Percentiles rank a stretch among this genome's conserved stretches.
Evolutionary conservation across 1,284 basidiomycete species (phyloP).

Genomic region (Dichomitus squalens): DNA sequence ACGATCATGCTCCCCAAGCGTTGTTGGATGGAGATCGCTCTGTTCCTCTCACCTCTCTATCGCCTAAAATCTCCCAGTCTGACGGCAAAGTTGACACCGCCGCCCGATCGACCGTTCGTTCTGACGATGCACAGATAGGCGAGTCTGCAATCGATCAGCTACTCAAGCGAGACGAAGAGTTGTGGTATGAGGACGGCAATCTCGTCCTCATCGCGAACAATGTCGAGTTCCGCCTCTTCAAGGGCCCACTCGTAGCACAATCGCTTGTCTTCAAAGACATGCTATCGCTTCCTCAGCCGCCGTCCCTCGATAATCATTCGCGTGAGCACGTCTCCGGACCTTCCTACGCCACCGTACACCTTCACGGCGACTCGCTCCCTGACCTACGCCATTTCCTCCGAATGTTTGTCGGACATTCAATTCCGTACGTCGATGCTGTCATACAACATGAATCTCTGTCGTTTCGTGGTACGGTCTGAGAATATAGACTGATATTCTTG

Average conservation of each 20-base stretch:
- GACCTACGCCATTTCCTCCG: constrained; percentile 15
- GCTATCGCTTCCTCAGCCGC: constrained; percentile 7
- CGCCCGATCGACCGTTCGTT: too few species aligned
- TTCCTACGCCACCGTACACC: constrained; percentile 1
- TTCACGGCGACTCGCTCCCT: constrained; percentile 8
- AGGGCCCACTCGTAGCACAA: background rate
- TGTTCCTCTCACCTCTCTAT: too few species aligned
- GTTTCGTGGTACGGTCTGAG: too few species aligned
- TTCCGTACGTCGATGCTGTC: constrained; percentile 1
- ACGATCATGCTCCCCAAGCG: too few species aligned
- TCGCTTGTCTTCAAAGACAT: constrained; percentile 6
- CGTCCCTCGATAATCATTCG: background rate
- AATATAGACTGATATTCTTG: too few species aligned
- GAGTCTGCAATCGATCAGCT: background rate
- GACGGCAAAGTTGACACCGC: too few species aligned
- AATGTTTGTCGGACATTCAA: background rate
- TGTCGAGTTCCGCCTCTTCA: constrained; percentile 10
- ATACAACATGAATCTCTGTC: background rate
- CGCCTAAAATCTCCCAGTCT: too few species aligned
- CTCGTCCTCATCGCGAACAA: background rate
- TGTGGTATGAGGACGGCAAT: constrained; percentile 7
- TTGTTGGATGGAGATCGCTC: too few species aligned
- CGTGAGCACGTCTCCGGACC: background rate
- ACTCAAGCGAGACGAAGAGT: background rate
- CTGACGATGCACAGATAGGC: too few species aligned